These are phyloP conservation scores for Brassica rapa DNA, from an alignment of 345 rosid species.

Conservation along the genomic window DNA sequence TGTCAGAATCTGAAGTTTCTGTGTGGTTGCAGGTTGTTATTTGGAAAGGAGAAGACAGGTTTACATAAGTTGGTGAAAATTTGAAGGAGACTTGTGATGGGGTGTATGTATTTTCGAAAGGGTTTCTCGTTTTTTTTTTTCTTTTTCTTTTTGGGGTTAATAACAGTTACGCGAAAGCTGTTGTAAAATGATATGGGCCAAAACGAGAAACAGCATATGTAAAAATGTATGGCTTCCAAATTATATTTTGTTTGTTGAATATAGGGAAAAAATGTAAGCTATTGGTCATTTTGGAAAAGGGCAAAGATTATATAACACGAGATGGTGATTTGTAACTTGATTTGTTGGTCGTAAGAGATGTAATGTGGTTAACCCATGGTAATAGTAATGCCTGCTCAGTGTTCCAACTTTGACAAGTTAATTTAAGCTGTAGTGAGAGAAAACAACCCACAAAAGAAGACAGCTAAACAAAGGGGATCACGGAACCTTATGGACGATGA, in stretches of 20 bases:
- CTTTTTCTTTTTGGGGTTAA: neutral
- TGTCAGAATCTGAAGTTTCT: conserved; percentile 8
- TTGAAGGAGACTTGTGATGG: neutral
- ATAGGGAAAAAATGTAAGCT: neutral
- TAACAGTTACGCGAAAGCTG: neutral
- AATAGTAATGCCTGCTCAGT: neutral
- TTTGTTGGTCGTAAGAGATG: neutral
- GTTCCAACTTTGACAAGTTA: neutral
- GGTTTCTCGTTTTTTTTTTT: neutral
- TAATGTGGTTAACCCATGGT: neutral
- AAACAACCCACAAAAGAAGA: neutral
- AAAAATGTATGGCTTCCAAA: conserved; percentile 1
- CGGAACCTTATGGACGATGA: conserved; percentile 20
- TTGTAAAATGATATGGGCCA: neutral
- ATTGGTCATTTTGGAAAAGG: neutral
- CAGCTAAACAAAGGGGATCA: neutral
- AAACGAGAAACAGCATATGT: conserved; percentile 17
- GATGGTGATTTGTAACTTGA: neutral
- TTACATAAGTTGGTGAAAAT: conserved; percentile 4
- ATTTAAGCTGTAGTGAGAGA: neutral
- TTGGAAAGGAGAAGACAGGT: conserved; percentile 15
- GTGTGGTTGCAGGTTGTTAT: conserved; percentile 22
- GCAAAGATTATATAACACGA: neutral
- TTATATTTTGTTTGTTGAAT: neutral
- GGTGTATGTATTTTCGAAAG: conserved; percentile 5